These are phyloP conservation scores for Barnettozyma pratensis DNA, from an alignment of 805 yeast genomes.

Conservation along the genomic window DNA sequence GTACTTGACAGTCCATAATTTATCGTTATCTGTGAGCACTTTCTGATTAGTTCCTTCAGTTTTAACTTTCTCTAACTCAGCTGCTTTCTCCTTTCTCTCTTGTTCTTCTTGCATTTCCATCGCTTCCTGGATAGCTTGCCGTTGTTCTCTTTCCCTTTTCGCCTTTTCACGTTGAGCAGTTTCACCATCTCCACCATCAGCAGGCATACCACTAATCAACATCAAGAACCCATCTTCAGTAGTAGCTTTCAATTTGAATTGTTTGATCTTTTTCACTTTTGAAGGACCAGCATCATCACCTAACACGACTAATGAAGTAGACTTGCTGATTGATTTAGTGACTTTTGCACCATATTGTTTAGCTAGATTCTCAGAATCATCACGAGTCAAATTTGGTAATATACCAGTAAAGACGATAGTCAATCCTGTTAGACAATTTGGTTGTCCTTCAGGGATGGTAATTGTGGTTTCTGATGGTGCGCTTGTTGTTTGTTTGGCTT, in stretches of 20 bases:
- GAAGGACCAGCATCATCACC: constrained; percentile 97
- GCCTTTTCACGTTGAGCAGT: constrained; percentile 67
- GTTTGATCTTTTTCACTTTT: constrained; percentile 77
- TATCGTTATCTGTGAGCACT: constrained; percentile 45
- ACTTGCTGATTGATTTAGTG: constrained; percentile 77
- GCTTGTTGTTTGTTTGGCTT: constrained; percentile 39
- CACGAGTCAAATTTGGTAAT: constrained; percentile 74
- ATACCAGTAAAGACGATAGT: constrained; percentile 93
- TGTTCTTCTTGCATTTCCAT: constrained; percentile 42
- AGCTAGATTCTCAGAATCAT: constrained; percentile 69
- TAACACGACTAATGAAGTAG: constrained; percentile 82
- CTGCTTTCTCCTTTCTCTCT: constrained; percentile 28
- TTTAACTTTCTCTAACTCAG: constrained; percentile 22
- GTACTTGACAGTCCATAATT: constrained; percentile 88
- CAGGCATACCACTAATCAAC: constrained; percentile 75
- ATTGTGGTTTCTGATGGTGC: constrained; percentile 36
- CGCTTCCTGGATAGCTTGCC: constrained; percentile 47
- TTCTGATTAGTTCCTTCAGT: constrained; percentile 1
- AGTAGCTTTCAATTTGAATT: constrained; percentile 71
- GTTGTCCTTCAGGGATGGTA: constrained; percentile 75
- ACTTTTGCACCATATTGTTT: constrained; percentile 89
- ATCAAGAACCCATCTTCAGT: constrained; percentile 82
- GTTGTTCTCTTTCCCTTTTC: constrained; percentile 67
- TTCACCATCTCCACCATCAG: constrained; percentile 84
- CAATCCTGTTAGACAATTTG: constrained; percentile 81